Evolutionary conservation across 108 stramenopile genomes (phyloP), one percentile per base, ranked within the genome.

Genomic region (Cyclotella choctawhatcheeana): DNA sequence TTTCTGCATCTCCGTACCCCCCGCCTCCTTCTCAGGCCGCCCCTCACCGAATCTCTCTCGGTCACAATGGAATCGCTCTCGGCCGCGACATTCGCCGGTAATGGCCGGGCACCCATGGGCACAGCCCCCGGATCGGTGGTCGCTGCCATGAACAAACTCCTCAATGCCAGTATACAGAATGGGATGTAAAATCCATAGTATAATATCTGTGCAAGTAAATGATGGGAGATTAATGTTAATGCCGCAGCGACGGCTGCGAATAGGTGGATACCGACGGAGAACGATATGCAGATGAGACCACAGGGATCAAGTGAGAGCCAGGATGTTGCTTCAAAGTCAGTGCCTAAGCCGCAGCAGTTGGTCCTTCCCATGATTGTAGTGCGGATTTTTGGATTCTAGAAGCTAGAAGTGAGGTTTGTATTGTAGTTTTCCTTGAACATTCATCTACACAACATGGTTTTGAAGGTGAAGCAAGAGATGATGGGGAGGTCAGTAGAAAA

Each of bases 71-170:
- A 43, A 59, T 71, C 77, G 4, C 56, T 52, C 40, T 74, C 71
- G 20, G 62, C 72, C 43, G 58, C 63, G 16, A 71, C 27, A 67
- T 76, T 68, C 31, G 44, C 45, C 3, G 84, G 75, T 48, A 95
- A 54, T 5, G 93, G 93, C 4, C 87, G 61, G 16, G 93, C 93
- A 33, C 90, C 89, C 82, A 91, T 81, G 2, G 93, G 93, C 43
- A 95, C 90, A 16, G 88, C 85, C 7, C 93, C 93, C 24, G 93
- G 93, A 82, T 95, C 82, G 3, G 86, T 85, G 3, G 77, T 75
- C 58, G 80, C 85, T 5, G 93, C 93, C 87, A 82, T 85, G 73
- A 76, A 86, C 17, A 91, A 68, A 35, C 82, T 84, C 21, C 44
- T 47, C 22, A 91, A 33, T 2, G 93, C 90, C 71, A 93, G 26